Evolutionary conservation across 2,329 filamentous ascomycete genomes (phyloP).

Genomic region (Stachybotrys elegans): DNA sequence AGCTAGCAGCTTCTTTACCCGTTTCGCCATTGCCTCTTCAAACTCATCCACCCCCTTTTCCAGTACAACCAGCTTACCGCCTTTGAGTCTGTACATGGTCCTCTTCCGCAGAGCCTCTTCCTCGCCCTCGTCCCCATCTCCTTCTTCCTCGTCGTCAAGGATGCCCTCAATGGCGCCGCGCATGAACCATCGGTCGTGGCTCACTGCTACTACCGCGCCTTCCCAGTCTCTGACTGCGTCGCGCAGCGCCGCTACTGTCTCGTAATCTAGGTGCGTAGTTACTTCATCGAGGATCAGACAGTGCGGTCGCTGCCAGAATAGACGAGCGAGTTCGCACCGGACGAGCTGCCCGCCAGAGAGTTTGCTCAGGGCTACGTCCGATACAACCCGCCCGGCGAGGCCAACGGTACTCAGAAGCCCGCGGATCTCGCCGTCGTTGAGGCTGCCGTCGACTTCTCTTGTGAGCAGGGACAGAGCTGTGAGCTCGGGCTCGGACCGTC

Average conservation of each 20-base stretch:
- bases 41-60: constrained; percentile 61
- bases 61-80: constrained; percentile 50
- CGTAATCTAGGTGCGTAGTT: constrained; percentile 79
- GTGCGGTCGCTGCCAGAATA: constrained; percentile 66
- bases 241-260: constrained; percentile 70
- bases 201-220: constrained; percentile 72
- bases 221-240: constrained; percentile 62
- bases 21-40: constrained; percentile 57
- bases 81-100: constrained; percentile 55
- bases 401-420: constrained; percentile 64
- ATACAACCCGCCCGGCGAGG: constrained; percentile 63
- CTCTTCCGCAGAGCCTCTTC: constrained; percentile 38
- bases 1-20: constrained; percentile 40
- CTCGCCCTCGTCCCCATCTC: constrained; percentile 35
- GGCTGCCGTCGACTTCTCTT: constrained; percentile 41
- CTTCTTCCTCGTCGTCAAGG: constrained; percentile 33
- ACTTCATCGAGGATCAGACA: constrained; percentile 75
- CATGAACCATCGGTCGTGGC: constrained; percentile 80
- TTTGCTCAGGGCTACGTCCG: constrained; percentile 66
- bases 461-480: constrained; percentile 63
- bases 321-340: constrained; percentile 56
- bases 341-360: constrained; percentile 78
- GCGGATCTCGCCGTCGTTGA: constrained; percentile 64
- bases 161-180: constrained; percentile 54
- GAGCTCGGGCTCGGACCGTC: constrained; percentile 40